Conservation (phyloP, 2,329 filamentous ascomycete genomes). For the Capronia americana region DNA sequence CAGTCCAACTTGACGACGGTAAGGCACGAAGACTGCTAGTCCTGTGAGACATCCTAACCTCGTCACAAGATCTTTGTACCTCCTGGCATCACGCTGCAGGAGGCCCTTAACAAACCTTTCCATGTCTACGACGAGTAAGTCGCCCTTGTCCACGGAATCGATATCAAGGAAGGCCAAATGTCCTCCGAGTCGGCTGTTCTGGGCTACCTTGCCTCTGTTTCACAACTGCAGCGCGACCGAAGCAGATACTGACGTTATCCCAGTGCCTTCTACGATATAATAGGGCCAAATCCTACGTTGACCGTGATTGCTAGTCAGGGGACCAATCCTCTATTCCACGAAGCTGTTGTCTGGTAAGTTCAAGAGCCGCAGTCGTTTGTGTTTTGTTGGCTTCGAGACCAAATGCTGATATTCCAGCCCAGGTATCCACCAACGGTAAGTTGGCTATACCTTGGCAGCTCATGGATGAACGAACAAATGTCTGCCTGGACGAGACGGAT, state of each 20-base stretch:
- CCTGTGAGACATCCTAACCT: background rate
- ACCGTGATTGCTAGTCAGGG: slow-evolving; percentile 57
- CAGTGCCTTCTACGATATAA: slow-evolving; percentile 44
- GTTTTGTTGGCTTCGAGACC: background rate
- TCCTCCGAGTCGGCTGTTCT: background rate
- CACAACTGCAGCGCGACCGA: too few species aligned
- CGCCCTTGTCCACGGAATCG: background rate
- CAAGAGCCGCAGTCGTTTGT: background rate
- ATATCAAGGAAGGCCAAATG: background rate
- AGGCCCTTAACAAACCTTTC: slow-evolving; percentile 46
- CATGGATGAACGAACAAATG: background rate
- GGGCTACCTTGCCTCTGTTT: background rate
- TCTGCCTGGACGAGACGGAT: background rate
- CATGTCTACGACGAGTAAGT: slow-evolving; percentile 55
- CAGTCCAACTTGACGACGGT: slow-evolving; percentile 44
- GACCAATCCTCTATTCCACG: slow-evolving; percentile 60
- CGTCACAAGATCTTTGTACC: slow-evolving; percentile 50
- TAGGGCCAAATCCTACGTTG: slow-evolving; percentile 58
- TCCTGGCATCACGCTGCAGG: slow-evolving; percentile 51
- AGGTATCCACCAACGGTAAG: slow-evolving; percentile 50
- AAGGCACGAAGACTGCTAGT: slow-evolving; percentile 25
- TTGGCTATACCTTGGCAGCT: background rate
- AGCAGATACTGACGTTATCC: background rate
- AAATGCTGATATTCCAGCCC: slow-evolving; percentile 1
- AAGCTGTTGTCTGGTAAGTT: slow-evolving; percentile 61